Base-by-base conservation (phyloP, 257 asterid species). In the Thymus mandschuricus region DNA sequence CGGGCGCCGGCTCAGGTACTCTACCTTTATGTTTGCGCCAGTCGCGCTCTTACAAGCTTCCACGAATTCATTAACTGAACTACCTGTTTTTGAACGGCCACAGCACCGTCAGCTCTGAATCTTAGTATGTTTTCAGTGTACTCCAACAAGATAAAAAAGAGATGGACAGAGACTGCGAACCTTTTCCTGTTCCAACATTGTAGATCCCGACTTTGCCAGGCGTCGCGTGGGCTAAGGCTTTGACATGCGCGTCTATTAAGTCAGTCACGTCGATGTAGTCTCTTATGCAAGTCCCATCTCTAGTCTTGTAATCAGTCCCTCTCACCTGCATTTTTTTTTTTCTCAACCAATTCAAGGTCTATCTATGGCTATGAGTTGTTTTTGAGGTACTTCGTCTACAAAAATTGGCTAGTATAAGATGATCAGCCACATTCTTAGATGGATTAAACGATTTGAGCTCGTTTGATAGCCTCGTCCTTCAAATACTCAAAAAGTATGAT, bases 191-290 rank as follows among this genome's bases (percentile, higher is more conserved):
- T 34, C 86, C 84, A 66, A 79, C 80, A 29, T 82, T 79, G 82
- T 82, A 79, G 71, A 79, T 82, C 1, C 82, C 82, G 27, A 82
- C 82, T 70, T 66, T 76, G 8, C 80, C 68, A 38, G 81, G 86
- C n/a, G 5, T 66, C 4, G 84, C 82, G 1, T 79, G 79, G 29
- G 64, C 82, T 30, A 82, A 62, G 58, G 87, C 87, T 54, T 80
- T 80, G 10, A 80, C 81, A 12, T 82, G 85, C 1, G 85, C 87
- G 38, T 82, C 87, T 55, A 82, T 75, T 58, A 79, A 61, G 65
- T 82, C 86, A 28, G 82, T 76, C 7, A 82, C 86, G 7, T 79
- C 82, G 8, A 82, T 82, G 73, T 82, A 82, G 74, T 82, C 87
- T 51, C 87, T 50, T 31, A 82, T 57, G 43, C 86, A 82, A 21